Percentiles rank a stretch among this genome's conserved stretches.
Conservation (phyloP, 352 stramenopile species). For the Phytopythium boreale region DNA sequence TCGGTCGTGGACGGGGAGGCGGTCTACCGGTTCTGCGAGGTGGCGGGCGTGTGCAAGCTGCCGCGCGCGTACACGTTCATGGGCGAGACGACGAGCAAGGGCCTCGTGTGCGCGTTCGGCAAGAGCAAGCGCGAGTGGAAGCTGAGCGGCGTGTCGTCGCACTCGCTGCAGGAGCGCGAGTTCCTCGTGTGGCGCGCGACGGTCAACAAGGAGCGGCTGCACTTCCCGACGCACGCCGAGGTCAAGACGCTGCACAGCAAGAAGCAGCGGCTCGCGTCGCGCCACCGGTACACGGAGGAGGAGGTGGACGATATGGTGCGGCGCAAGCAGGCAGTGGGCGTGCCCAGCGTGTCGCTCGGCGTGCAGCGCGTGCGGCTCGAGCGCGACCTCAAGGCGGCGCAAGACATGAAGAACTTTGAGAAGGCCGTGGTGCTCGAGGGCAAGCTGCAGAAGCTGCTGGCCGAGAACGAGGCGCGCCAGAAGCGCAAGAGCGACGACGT, state of each 20-base stretch:
- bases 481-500: conserved; percentile 80
- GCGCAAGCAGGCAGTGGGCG: conserved; percentile 64
- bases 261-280: conserved; percentile 69
- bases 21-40: conserved; percentile 84
- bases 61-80: conserved; percentile 64
- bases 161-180: conserved; percentile 74
- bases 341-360: conserved; percentile 61
- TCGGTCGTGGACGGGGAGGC: conserved; percentile 68
- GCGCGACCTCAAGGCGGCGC: conserved; percentile 68
- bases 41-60: conserved; percentile 63
- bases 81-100: conserved; percentile 66
- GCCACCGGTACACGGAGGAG: conserved; percentile 74
- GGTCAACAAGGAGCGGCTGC: conserved; percentile 74
- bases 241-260: conserved; percentile 57
- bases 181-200: conserved; percentile 79
- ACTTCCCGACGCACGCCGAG: conserved; percentile 70
- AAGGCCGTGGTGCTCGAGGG: conserved; percentile 77
- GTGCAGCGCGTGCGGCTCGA: conserved; percentile 80
- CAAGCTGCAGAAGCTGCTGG: conserved; percentile 53
- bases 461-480: conserved; percentile 65
- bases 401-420: conserved; percentile 87
- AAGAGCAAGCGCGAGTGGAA: conserved; percentile 80
- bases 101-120: conserved; percentile 72
- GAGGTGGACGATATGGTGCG: conserved; percentile 80
- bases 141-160: conserved; percentile 60